Evolutionary conservation across 2,329 filamentous ascomycete genomes (phyloP), one percentile per base, ranked within the genome.

Genomic region (Helotiales sp.): DNA sequence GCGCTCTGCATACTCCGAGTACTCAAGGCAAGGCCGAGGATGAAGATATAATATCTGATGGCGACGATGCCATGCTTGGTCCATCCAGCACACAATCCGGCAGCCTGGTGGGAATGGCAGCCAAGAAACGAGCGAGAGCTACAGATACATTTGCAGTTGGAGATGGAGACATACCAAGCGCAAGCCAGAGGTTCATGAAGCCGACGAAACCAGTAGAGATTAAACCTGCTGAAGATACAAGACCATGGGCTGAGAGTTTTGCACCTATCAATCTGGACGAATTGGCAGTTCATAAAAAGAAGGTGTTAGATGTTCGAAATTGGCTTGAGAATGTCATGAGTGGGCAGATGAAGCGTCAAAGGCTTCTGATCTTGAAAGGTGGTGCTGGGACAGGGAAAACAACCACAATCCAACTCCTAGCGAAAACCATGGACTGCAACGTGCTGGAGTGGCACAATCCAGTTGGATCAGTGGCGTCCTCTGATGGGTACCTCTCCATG

Each of bases 381-480:
- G 86, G 92, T 31, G 93, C 95, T 40, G 95, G 95, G 19, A 90
- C 90, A 31, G 95, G 91, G 29, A 99, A 99, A 75, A 98, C 95
- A 0, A 92, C 91, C 0, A 96, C 93, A 0, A 70, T 98, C 52
- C 83, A 83, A 10, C 77, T 96, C 22, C 80, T 99, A 33, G 88
- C 93, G 4, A 85, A 85, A 62, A 84, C 89, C n/a, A 78, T 98
- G 77, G 83, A 81, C 1, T 87, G 89, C 59, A 84, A 93, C 61
- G 76, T 98, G 29, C 77, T 95, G 30, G 92, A 98, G 73, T 99
- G 95, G 95, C 89, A 86, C 70, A 97, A 96, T 70, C 92, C 93
- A 1, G 79, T 83, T 1, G 83, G 81, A 1, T 82, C 82, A 1
- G 70, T 79, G 2, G 82, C 81, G 1, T 78, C 81, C 1, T 75